Conservation (phyloP, 2,329 filamentous ascomycete genomes). For the Trichoderma koningii region DNA sequence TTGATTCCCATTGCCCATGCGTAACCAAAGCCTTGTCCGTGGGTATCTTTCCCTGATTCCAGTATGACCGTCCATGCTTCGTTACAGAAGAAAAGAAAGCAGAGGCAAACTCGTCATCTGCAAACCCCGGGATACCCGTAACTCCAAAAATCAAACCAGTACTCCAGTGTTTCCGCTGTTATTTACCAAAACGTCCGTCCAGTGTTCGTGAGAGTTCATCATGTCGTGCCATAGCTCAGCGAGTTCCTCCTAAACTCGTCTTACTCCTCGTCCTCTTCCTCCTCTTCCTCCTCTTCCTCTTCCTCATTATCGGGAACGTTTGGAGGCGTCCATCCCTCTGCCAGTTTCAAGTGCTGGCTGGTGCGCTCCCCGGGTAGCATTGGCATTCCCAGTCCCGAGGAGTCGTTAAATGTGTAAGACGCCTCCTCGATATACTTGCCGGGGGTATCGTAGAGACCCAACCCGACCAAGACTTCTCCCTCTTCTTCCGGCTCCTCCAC, state of each 20-base stretch:
- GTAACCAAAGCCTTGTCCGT: neutral
- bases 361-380: conserved; percentile 50
- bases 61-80: neutral
- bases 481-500: conserved; percentile 58
- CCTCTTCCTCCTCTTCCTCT: conserved; percentile 48
- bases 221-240: conserved; percentile 2
- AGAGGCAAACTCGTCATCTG: neutral
- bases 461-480: conserved; percentile 75
- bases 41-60: neutral
- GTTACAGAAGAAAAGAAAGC: neutral
- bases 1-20: too few relatives aligned
- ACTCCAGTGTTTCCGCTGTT: neutral
- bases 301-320: conserved; percentile 62
- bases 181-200: neutral
- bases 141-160: neutral
- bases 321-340: conserved; percentile 76
- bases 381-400: conserved; percentile 51
- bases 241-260: conserved; percentile 35
- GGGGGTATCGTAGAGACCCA: conserved; percentile 78
- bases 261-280: conserved; percentile 38
- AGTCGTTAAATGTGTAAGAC: conserved; percentile 54
- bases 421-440: conserved; percentile 56
- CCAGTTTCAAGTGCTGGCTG: conserved; percentile 77
- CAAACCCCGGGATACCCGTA: neutral
- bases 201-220: conserved; percentile 1